Evolutionary conservation across 1,139 yeast genomes (phyloP), one percentile per base, ranked within the genome.

Genomic region (Kodamaea anthophila): DNA sequence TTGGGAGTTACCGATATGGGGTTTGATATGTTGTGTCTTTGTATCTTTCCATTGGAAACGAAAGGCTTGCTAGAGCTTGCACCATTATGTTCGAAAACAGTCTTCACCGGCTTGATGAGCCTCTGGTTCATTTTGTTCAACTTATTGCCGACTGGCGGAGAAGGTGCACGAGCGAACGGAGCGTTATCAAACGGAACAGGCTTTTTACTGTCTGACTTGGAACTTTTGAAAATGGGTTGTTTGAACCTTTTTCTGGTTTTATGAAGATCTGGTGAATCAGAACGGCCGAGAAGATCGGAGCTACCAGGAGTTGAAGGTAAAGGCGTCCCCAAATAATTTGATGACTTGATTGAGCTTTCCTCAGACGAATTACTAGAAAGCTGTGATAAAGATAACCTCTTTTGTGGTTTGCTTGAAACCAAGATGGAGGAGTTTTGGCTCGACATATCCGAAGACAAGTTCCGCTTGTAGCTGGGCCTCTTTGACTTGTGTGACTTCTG

Each of bases 361-460:
- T 60, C 68, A 0, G 69, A 62, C 1, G 68, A 60, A 33, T 59
- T 62, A 33, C 60, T 55, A 4, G 67, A 58, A 5, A 64, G 53
- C 31, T 55, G 64, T 1, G 63, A 49, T 9, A 63, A 43, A 5
- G 62, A 53, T 10, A 47, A 37, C 33, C 51, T 53, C 41, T 55
- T 59, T 11, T 43, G 46, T 18, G 49, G 53, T 22, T 36, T 40
- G 24, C 23, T 27, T 9, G 56, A 11, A 3, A 28, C 50, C 4
- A 56, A 33, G 0, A 66, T 58, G 4, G 66, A 53, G 2, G 53
- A 43, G 3, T 64, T 51, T 23, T 54, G 48, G 21, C 63, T 54
- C 24, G 68, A 65, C 12, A 55, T 42, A 36, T 65, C 72, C 5
- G 70, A 64, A 0, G 66, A 58, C 3, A 53, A 24, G 4, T 57